These are phyloP conservation scores for Vaccinium darrowii DNA, from an alignment of 148 eudicot genomes.

Conservation along the genomic window DNA sequence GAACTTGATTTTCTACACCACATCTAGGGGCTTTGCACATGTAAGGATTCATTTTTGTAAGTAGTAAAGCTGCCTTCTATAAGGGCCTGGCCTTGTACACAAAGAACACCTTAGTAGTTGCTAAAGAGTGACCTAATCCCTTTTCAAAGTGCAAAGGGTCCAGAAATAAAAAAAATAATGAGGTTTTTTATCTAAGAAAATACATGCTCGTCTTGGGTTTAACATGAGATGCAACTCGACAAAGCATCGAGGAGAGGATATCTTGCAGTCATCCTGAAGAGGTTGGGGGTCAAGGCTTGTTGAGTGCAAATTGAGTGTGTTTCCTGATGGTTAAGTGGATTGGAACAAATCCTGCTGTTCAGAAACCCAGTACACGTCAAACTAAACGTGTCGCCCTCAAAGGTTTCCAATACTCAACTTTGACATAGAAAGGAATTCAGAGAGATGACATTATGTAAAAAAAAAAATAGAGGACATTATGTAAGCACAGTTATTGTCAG, in stretches of 20 bases:
- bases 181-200: background rate
- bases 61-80: background rate
- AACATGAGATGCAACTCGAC: background rate
- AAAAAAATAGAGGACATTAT: too few species aligned
- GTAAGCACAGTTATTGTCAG: background rate
- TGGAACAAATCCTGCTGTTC: background rate
- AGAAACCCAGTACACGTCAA: background rate
- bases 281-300: background rate
- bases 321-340: background rate
- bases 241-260: background rate
- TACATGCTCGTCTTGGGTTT: background rate
- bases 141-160: background rate
- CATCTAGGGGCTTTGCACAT: background rate
- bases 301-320: background rate
- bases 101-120: background rate
- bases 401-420: background rate
- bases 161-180: background rate
- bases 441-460: too few species aligned
- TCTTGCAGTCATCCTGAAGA: background rate
- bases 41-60: background rate
- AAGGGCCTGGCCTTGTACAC: background rate
- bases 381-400: background rate
- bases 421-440: background rate
- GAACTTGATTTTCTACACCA: background rate
- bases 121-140: background rate